Evolutionary conservation across 257 asterid genomes (phyloP).

Genomic region (Gentiana straminea): DNA sequence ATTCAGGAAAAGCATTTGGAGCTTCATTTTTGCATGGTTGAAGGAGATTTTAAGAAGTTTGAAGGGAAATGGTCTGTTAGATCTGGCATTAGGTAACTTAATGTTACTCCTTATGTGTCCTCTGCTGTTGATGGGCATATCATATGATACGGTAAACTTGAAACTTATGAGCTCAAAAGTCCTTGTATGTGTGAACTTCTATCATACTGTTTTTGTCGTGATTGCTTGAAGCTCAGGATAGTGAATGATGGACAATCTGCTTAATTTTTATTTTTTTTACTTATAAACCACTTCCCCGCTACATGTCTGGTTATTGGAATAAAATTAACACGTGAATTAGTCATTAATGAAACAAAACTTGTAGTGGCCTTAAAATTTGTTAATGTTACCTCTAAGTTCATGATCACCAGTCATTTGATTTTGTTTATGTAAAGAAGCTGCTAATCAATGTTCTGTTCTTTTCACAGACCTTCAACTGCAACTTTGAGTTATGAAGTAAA

Average conservation of each 20-base stretch:
- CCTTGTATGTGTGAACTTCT: too few species aligned
- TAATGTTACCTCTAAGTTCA: too few species aligned
- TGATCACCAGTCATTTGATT: neutral
- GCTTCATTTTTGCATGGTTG: conserved; percentile 85
- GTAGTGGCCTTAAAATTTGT: too few species aligned
- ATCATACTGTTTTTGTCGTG: too few species aligned
- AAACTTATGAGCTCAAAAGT: neutral
- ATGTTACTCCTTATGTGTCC: neutral
- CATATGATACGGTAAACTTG: neutral
- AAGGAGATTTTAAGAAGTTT: conserved; percentile 95
- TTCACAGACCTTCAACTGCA: conserved; percentile 44
- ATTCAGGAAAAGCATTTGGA: conserved; percentile 56
- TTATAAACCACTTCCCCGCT: too few species aligned
- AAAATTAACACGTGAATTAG: too few species aligned
- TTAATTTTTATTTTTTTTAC: too few species aligned
- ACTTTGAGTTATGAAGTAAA: conserved; percentile 69
- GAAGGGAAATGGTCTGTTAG: conserved; percentile 91
- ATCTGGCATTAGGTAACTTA: conserved; percentile 49
- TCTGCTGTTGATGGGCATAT: neutral
- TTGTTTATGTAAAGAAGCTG: neutral
- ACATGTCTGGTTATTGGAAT: too few species aligned
- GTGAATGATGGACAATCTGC: too few species aligned
- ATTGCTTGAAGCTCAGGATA: too few species aligned
- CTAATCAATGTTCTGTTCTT: neutral
- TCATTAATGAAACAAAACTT: too few species aligned